phyloP scores from a whole-genome alignment of 192 early-diverging fungal species.

The Borealophlyctis nickersoniae region DNA sequence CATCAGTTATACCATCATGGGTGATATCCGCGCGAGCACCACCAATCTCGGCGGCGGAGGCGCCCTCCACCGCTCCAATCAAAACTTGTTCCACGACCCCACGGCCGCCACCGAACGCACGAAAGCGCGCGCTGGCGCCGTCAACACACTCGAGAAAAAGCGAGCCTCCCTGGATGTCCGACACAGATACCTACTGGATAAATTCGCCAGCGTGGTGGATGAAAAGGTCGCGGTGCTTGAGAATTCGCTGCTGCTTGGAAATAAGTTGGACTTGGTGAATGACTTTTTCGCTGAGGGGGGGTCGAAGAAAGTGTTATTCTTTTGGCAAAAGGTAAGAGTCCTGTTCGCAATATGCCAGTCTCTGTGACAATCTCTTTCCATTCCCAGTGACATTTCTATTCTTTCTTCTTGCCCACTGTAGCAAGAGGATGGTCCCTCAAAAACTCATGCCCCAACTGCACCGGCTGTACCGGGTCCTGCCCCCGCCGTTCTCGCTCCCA shows the following conservation, averaged over 20 bases:
- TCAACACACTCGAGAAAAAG: slow-evolving; percentile 52
- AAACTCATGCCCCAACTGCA: background rate
- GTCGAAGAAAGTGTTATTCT: slow-evolving; percentile 50
- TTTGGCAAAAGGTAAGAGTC: slow-evolving; percentile 52
- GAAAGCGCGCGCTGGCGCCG: slow-evolving; percentile 35
- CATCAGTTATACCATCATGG: too few species aligned
- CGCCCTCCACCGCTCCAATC: slow-evolving; percentile 32
- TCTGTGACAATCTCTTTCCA: slow-evolving; percentile 10
- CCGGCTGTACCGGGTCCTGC: background rate
- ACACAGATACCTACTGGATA: slow-evolving; percentile 58
- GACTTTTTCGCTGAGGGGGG: slow-evolving; percentile 63
- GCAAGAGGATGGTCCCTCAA: slow-evolving; percentile 6
- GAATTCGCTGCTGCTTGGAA: slow-evolving; percentile 51
- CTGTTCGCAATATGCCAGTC: background rate
- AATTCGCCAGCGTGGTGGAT: slow-evolving; percentile 51
- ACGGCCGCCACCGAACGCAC: slow-evolving; percentile 19
- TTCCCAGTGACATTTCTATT: background rate
- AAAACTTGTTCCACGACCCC: slow-evolving; percentile 30
- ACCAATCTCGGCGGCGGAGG: background rate
- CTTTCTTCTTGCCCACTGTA: background rate
- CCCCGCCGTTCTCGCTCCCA: background rate
- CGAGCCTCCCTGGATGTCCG: slow-evolving; percentile 51
- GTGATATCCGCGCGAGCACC: background rate
- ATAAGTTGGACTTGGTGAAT: slow-evolving; percentile 57
- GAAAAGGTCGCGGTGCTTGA: slow-evolving; percentile 57